A percentile compares a stretch with the other conserved stretches of the same genome.
Conservation (phyloP, 2,329 filamentous ascomycete species). For the Periconia sp. region DNA sequence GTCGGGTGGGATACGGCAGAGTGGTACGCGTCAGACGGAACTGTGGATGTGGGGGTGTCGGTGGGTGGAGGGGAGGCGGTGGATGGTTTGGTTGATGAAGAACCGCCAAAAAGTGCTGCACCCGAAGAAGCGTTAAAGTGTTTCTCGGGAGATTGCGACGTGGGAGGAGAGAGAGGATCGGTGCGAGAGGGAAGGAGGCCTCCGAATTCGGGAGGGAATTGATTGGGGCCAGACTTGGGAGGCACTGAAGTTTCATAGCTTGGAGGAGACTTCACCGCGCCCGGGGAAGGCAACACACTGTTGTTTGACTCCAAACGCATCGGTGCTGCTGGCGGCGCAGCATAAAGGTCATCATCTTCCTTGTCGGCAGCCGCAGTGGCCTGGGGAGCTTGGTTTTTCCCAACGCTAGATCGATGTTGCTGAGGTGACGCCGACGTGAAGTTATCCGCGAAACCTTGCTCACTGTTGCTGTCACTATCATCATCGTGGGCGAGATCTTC, state of each 20-base stretch:
- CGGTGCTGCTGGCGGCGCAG: slow-evolving; percentile 35
- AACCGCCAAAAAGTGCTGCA: slow-evolving; percentile 43
- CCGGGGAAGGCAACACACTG: slow-evolving; percentile 52
- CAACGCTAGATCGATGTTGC: slow-evolving; percentile 31
- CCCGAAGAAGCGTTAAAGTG: slow-evolving; percentile 37
- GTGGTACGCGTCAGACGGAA: slow-evolving; percentile 47
- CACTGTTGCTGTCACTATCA: slow-evolving; percentile 71
- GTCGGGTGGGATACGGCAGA: slow-evolving; percentile 43
- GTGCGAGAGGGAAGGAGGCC: slow-evolving; percentile 59
- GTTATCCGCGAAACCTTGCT: slow-evolving; percentile 86
- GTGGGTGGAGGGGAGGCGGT: slow-evolving; percentile 43
- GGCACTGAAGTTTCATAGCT: slow-evolving; percentile 53
- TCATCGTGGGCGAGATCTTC: slow-evolving; percentile 81
- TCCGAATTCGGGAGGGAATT: slow-evolving; percentile 57
- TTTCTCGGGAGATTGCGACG: slow-evolving; percentile 42
- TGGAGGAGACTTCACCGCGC: slow-evolving; percentile 61
- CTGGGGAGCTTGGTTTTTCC: slow-evolving; percentile 29
- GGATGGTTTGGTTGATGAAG: slow-evolving; percentile 34
- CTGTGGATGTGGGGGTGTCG: slow-evolving; percentile 44
- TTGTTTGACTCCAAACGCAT: slow-evolving; percentile 38
- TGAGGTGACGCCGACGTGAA: slow-evolving; percentile 67
- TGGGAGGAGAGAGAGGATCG: slow-evolving; percentile 49
- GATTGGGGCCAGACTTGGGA: slow-evolving; percentile 43
- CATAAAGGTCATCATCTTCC: slow-evolving; percentile 32
- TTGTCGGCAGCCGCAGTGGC: slow-evolving; percentile 22